Base-by-base conservation (phyloP, 768 basidiomycete species). In the Boletus tomentosulus region DNA sequence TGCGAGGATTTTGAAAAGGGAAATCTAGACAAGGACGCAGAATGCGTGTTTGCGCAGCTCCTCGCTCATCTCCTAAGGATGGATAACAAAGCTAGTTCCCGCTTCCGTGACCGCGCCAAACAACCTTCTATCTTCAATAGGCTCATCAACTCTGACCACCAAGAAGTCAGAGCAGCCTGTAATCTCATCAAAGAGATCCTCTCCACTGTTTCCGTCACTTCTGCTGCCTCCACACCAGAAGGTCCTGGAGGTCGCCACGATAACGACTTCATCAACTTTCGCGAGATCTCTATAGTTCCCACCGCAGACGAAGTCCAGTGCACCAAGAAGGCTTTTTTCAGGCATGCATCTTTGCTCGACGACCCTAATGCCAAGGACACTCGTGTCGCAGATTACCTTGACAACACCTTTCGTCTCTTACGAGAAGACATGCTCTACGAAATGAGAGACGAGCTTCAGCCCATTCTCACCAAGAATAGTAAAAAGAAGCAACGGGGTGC, bases 221-320 rank as follows among this genome's bases (percentile, higher is more conserved):
- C 65, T 6, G 46, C 54, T 6, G 47, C 57, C 16, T 61, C 66
- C 12, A 59, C 46, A 3, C 43, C 48, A 10, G 57, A 62, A 19
- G 66, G 69, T 9, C 80, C 86, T 1, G 86, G 86, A 0, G 86
- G 85, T 4, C 74, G 86, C 3, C 86, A 87, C 52, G 84, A 86
- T 58, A 87, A 88, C 48, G 86, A 88, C 62, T 80, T 81, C 45
- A 67, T 66, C 13, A 76, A 86, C 49, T 87, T 85, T 57, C 78
- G 80, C 6, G 56, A 78, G 9, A 83, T 87, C 22, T 66, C 79
- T n/a, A 82, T 88, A 41, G 67, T 84, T 6, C 86, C 86, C 1
- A 84, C 84, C 6, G 75, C 81, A 0, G 78, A 80, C 39, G 86
- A 88, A 62, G 64, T 86, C 4, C 56, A 54, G 2, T 84, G 69